These are phyloP conservation scores for Casuarina glauca DNA, from an alignment of 306 rosid genomes.

Conservation along the genomic window DNA sequence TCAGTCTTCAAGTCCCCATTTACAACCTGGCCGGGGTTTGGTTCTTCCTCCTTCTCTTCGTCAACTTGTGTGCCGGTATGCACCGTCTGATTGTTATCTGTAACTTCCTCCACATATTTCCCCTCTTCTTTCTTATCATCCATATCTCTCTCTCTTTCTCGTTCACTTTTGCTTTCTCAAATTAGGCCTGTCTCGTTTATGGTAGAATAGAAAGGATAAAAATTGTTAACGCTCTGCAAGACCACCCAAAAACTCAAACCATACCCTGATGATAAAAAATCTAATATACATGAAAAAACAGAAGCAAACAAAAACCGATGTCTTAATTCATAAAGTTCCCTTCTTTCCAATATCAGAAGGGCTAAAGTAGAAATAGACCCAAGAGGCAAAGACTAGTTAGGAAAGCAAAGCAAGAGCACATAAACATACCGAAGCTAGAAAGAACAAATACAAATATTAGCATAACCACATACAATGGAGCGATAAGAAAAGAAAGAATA, in stretches of 20 bases:
- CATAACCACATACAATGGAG: background rate
- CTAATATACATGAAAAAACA: background rate
- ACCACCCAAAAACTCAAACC: background rate
- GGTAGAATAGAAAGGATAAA: background rate
- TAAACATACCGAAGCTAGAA: background rate
- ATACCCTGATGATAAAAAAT: background rate
- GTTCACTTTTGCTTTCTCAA: background rate
- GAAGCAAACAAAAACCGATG: background rate
- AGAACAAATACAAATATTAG: background rate
- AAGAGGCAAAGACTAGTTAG: background rate
- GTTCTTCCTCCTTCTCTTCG: background rate
- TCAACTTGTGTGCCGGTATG: constrained; percentile 6
- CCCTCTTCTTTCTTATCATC: constrained; percentile 5
- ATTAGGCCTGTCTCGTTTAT: background rate
- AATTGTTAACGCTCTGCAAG: background rate
- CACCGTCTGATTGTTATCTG: constrained; percentile 9
- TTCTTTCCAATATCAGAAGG: background rate
- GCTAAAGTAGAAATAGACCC: background rate
- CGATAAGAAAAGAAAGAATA: background rate
- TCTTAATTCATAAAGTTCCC: background rate
- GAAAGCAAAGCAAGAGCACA: background rate
- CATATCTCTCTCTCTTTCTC: background rate
- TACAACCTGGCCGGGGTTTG: constrained; percentile 12
- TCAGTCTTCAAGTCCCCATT: constrained; percentile 14
- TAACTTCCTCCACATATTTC: background rate